These are phyloP conservation scores for Aegilops speltoides DNA, from an alignment of 176 grass and related monocot genomes.

Conservation along the genomic window DNA sequence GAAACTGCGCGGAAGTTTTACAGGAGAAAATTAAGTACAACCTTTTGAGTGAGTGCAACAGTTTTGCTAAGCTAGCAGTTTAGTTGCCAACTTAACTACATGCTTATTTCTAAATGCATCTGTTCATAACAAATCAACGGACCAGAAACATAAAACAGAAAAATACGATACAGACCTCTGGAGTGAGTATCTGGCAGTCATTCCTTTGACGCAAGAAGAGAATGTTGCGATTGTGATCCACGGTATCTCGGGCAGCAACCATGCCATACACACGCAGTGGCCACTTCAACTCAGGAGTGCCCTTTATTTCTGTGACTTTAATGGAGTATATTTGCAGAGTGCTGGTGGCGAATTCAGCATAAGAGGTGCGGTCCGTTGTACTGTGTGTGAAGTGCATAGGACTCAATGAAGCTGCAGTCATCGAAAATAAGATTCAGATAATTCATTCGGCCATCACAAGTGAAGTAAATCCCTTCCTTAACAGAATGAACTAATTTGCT, in stretches of 20 bases:
- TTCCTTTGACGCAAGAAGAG: neutral
- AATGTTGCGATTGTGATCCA: neutral
- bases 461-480: neutral
- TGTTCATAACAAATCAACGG: too few relatives aligned
- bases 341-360: neutral
- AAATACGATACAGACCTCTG: too few relatives aligned
- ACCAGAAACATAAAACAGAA: too few relatives aligned
- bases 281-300: neutral
- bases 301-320: neutral
- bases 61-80: too few relatives aligned
- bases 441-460: too few relatives aligned
- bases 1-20: neutral
- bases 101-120: too few relatives aligned
- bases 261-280: neutral
- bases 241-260: neutral
- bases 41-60: neutral
- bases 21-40: neutral
- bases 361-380: neutral
- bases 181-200: neutral
- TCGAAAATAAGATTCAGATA: neutral
- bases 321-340: neutral
- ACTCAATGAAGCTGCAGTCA: neutral
- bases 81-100: too few relatives aligned
- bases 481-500: too few relatives aligned
- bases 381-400: neutral